Evolutionary conservation across 192 early-diverging fungal species (phyloP), one percentile per base, ranked within the genome.

Genomic region (Coemansia biformis): DNA sequence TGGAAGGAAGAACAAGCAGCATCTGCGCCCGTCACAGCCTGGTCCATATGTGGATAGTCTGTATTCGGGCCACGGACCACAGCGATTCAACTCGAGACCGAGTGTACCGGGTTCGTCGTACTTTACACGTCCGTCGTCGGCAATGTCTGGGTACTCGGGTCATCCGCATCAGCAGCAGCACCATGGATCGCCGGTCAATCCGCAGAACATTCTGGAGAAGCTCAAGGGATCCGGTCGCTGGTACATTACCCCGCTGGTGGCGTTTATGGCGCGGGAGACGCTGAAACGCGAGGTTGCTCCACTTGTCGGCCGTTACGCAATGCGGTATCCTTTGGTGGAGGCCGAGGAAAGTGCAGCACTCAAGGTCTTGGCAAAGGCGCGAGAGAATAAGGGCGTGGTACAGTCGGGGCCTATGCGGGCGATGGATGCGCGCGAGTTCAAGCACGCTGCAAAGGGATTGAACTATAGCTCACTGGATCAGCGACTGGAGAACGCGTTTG

Each of bases 251-350:
- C 63, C 63, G 8, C 11, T 66, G 1, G 10, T 61, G 24, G 45
- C 57, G 11, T 45, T 38, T 26, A 33, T 65, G 17, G 37, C 65
- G 26, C 62, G 69, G 37, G 50, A 66, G 34, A 43, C 57, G 6
- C 39, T 44, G 0, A 14, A 36, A 4, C 35, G 54, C 5, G 43
- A 49, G 8, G 36, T 66, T 22, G 26, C 10, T 29, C 63, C 70
- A 10, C 44, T 74, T 16, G 46, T 66, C 0, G 70, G 70, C 0
- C 55, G 70, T 3, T 74, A 74, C 19, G 70, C 70, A 7, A 32
- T 64, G 16, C 49, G 38, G 24, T 74, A 74, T 33, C 70, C 70
- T 23, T 34, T 74, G 37, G 55, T 74, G 3, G 70, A 74, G 26
- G 50, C 59, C 2, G 58, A 64, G 11, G 66, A 70, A 40, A 24